Base-by-base conservation (phyloP, 2,329 filamentous ascomycete species). In the Fusarium piperis region DNA sequence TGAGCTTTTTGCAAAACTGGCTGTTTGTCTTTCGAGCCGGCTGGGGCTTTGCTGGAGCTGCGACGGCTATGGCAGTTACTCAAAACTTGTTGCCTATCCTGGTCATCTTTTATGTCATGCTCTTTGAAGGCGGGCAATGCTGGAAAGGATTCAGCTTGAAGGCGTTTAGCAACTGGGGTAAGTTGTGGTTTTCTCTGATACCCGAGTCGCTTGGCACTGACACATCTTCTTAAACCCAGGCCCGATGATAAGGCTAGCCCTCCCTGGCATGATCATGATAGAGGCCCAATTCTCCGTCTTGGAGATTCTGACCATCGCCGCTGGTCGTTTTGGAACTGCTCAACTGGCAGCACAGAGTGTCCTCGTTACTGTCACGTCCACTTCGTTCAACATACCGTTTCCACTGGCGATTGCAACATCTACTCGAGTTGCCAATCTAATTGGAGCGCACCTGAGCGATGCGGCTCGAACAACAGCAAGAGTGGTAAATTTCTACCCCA, bases 221-320 rank as follows among this genome's bases (percentile, higher is more conserved):
- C 57, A 33, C n/a, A 9, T 16, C 6, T 2, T 18, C 4, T 16
- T 10, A 4, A n/a, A 4, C 6, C 33, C 11, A 76, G 51, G 94
- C 3, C 73, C 78, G 0, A 96, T 97, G 94, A 88, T 98, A 74
- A 90, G 89, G 53, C 89, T 98, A 10, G 94, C 94, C 0, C 83
- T 97, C 2, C 94, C 95, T 0, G 95, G 95, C 1, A 90, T 97
- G 78, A 83, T 97, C 69, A 97, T 97, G 94, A 92, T 97, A 1
- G 90, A 96, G 78, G 94, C 95, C 1, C 94, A 98, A 79, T 96
- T 93, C 80, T 88, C 97, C 3, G 94, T 94, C 3, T 96, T 98
- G 76, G 95, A 98, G 79, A 89, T 97, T 41, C 85, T 97, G 48
- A 97, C 94, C 0, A 86, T 97, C 13, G 90, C 90, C 2, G 89